Conservation (phyloP, 1,284 basidiomycete genomes). For the Papiliotrema nemorosa region DNA sequence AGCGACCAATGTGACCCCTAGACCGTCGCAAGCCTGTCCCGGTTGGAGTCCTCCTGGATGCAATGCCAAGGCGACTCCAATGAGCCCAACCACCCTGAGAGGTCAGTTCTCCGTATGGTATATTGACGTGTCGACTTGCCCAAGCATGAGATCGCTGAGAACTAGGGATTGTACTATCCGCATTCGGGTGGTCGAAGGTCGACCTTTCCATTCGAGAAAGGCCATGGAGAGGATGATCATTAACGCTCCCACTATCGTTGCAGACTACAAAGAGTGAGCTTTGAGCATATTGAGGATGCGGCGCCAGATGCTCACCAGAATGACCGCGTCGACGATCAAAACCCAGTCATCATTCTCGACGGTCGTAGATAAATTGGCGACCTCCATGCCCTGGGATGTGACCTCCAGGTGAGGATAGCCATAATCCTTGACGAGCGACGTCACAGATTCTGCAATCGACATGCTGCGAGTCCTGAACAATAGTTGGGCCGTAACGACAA, state of each 20-base stretch:
- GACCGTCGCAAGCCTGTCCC: conserved; percentile 38
- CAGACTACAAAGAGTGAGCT: conserved; percentile 10
- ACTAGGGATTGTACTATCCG: conserved; percentile 46
- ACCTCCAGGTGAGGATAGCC: background rate
- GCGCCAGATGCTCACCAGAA: conserved; percentile 30
- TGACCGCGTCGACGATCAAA: conserved; percentile 37
- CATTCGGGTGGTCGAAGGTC: conserved; percentile 44
- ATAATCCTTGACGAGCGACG: background rate
- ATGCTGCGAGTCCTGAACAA: no score
- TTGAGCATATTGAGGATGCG: background rate
- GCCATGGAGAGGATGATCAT: conserved; percentile 34
- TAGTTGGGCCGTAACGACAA: no score
- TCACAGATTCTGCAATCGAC: background rate
- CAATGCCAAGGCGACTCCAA: conserved; percentile 28
- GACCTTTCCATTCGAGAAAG: conserved; percentile 32
- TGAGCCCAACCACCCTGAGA: conserved; percentile 28
- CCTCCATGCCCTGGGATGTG: background rate
- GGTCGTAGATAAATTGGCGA: background rate
- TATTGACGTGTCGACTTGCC: conserved; percentile 21
- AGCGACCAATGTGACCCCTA: conserved; percentile 40
- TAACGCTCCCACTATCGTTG: conserved; percentile 37
- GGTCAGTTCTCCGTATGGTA: background rate
- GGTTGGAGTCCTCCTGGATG: conserved; percentile 18
- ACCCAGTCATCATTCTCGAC: conserved; percentile 29
- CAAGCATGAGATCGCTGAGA: conserved; percentile 43